phyloP scores from a whole-genome alignment of 768 basidiomycete species.

The Boletellus ananas region DNA sequence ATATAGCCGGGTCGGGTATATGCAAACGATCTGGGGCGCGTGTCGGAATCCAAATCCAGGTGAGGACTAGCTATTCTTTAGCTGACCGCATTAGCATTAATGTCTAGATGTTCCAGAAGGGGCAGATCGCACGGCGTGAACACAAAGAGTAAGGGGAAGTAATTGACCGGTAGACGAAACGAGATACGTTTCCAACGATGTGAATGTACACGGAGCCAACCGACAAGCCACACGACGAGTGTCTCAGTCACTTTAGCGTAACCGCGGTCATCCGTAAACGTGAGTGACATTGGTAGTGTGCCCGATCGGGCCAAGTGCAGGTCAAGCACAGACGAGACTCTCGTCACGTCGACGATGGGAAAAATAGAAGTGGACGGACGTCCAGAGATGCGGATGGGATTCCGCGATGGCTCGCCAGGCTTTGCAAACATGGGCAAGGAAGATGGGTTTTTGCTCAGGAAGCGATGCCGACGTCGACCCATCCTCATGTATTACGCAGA shows the following conservation, averaged over 20 bases:
- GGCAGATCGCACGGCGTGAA: constrained; percentile 13
- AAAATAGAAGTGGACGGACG: neutral
- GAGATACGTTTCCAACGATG: neutral
- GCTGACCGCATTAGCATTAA: neutral
- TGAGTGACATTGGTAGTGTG: constrained; percentile 9
- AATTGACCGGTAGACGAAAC: neutral
- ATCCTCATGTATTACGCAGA: too few relatives aligned
- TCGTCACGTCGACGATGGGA: neutral
- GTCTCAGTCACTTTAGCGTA: neutral
- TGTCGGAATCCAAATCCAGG: constrained; percentile 8
- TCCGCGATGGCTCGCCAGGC: too few relatives aligned
- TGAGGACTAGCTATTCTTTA: neutral
- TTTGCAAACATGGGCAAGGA: too few relatives aligned
- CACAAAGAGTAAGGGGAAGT: constrained; percentile 10
- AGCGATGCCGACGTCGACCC: too few relatives aligned
- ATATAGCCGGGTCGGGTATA: constrained; percentile 2
- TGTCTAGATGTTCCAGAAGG: constrained; percentile 9
- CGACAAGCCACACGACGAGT: constrained; percentile 7
- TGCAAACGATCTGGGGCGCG: constrained; percentile 13
- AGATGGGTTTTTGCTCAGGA: too few relatives aligned
- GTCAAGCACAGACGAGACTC: constrained; percentile 2
- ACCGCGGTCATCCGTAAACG: constrained; percentile 14
- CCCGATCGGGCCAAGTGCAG: constrained; percentile 7
- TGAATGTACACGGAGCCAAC: constrained; percentile 9
- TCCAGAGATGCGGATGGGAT: too few relatives aligned